These are phyloP conservation scores for Sordariomycetes sp. DNA, from an alignment of 2,329 filamentous ascomycete genomes.

Conservation along the genomic window DNA sequence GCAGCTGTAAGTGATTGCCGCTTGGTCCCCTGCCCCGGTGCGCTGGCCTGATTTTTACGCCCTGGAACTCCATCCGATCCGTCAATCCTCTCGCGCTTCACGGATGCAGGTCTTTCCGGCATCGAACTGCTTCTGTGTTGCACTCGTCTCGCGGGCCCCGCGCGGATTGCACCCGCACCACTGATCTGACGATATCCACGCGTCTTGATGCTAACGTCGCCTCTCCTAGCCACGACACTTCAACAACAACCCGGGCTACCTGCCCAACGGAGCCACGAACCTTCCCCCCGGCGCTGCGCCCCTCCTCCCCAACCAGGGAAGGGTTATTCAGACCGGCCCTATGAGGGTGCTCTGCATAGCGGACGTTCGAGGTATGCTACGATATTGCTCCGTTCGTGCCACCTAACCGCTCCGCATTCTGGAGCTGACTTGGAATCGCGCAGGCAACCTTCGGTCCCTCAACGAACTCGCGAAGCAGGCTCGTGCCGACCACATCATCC, in stretches of 20 bases:
- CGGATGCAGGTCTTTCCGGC: neutral
- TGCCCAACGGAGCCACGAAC: conserved; percentile 43
- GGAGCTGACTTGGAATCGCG: neutral
- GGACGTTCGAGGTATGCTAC: conserved; percentile 51
- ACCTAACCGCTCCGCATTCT: neutral
- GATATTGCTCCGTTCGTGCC: neutral
- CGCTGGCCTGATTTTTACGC: neutral
- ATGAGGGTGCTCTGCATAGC: conserved; percentile 58
- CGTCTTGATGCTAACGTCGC: neutral
- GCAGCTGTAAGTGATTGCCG: conserved; percentile 2
- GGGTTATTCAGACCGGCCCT: conserved; percentile 50
- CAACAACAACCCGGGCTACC: conserved; percentile 39
- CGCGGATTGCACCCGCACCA: neutral
- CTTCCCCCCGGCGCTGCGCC: conserved; percentile 45
- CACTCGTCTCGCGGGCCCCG: neutral
- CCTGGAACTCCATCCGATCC: neutral
- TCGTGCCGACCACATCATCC: conserved; percentile 92
- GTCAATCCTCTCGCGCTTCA: neutral
- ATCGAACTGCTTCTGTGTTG: neutral
- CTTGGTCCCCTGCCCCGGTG: neutral
- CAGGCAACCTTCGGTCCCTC: conserved; percentile 87
- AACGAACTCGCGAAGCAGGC: conserved; percentile 95
- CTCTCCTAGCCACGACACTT: conserved; percentile 25
- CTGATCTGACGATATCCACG: neutral
- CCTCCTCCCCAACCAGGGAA: conserved; percentile 54